Percentiles rank a stretch among this genome's conserved stretches.
phyloP scores from a whole-genome alignment of 345 rosid species.

The Citrus trifoliata region DNA sequence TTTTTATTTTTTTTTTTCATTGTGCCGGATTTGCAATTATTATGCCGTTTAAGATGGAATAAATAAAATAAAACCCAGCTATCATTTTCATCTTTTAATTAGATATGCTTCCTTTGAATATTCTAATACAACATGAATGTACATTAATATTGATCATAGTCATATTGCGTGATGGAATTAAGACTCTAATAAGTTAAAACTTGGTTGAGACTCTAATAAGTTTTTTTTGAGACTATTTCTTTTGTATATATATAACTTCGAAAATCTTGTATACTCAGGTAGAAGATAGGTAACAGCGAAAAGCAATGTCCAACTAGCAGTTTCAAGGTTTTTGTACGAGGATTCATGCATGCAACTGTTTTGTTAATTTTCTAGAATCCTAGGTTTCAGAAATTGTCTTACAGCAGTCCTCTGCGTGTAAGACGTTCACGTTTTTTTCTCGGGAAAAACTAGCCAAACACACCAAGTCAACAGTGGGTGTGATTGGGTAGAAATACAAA shows the following conservation, averaged over 20 bases:
- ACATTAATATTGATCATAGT: too few species aligned
- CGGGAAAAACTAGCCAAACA: not conserved
- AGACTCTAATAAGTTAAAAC: too few species aligned
- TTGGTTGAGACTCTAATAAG: too few species aligned
- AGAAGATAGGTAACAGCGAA: too few species aligned
- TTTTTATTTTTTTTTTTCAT: not conserved
- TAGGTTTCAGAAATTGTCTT: not conserved
- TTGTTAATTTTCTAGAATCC: not conserved
- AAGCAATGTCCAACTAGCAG: too few species aligned
- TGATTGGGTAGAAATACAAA: not conserved
- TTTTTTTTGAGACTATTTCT: too few species aligned
- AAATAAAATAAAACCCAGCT: not conserved
- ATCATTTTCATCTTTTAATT: not conserved
- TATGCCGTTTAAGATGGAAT: not conserved
- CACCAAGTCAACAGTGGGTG: not conserved
- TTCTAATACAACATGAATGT: not conserved
- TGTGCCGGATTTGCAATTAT: not conserved
- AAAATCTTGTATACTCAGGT: too few species aligned
- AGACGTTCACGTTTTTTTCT: not conserved
- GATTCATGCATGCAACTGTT: not conserved
- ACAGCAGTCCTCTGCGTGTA: not conserved
- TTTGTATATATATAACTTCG: too few species aligned
- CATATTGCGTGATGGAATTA: too few species aligned
- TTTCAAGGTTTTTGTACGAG: not conserved
- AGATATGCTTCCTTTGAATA: not conserved